Conservation (phyloP, 805 yeast species). For the Saccharomyces cerevisiae region DNA sequence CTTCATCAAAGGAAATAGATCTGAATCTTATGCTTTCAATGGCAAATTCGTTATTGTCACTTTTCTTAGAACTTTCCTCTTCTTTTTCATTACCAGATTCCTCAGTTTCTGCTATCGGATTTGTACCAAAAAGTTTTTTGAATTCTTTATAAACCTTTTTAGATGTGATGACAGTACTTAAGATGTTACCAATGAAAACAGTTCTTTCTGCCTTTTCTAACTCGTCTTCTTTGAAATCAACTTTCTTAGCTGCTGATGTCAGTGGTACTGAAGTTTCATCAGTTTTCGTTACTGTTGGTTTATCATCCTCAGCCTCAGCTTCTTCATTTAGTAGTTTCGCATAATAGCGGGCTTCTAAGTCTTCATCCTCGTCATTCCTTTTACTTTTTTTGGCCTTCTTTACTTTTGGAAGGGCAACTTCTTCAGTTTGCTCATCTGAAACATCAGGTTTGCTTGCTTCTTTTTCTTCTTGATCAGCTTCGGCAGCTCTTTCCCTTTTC, state of each 20-base stretch:
- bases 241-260: constrained; percentile 37
- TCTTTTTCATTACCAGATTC: constrained; percentile 9
- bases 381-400: constrained; percentile 17
- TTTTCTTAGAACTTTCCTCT: constrained; percentile 8
- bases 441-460: constrained; percentile 8
- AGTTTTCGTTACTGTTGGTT: constrained; percentile 20
- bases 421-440: constrained; percentile 1
- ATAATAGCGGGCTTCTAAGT: constrained; percentile 48
- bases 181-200: constrained; percentile 80
- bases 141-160: constrained; percentile 55
- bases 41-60: constrained; percentile 25
- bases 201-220: constrained; percentile 77
- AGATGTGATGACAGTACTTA: constrained; percentile 53
- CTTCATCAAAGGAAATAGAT: constrained; percentile 81
- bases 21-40: constrained; percentile 81
- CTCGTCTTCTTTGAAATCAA: constrained; percentile 63
- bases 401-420: not conserved
- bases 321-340: constrained; percentile 40
- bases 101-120: constrained; percentile 6
- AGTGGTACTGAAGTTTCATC: constrained; percentile 18
- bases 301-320: constrained; percentile 10
- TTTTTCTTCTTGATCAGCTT: constrained; percentile 20
- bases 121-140: constrained; percentile 46
- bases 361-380: constrained; percentile 29
- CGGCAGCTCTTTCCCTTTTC: constrained; percentile 13